Base-by-base conservation (phyloP, 257 asterid genomes). In the Ligustrum vulgare region DNA sequence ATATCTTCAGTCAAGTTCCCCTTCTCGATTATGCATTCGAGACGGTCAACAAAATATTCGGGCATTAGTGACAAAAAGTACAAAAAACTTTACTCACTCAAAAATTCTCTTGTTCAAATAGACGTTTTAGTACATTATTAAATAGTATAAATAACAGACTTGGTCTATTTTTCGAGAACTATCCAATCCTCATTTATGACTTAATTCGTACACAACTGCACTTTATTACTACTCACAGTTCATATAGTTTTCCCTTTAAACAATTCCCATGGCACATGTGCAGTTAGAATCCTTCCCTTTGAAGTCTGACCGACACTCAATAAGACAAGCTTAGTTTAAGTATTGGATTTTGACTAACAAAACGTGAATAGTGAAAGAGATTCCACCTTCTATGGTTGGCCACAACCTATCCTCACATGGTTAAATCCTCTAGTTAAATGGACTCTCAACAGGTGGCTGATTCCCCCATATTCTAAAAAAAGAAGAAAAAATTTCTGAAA, bases 221-320 rank as follows among this genome's bases (percentile, higher is more conserved):
- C 22, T 67, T 33, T 11, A 54, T 64, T 67, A 62, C 39, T 70
- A 31, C 73, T 15, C 62, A 39, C 62, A 20, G 64, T 41, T 4
- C 47, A 5, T 43, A 51, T 51, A 72, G 74, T 41, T 73, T 67
- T 74, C 63, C 18, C 6, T 37, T 2, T 67, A 64, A 72, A 41
- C 77, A 66, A 73, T 37, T 76, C 71, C 78, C 65, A 64, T 11
- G 15, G 75, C 79, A 73, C 89, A 80, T 85, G 87, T 79, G 80
- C 78, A 47, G 47, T 56, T 60, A 6, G 63, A 39, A 77, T 63
- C 58, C 79, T 74, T 51, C 31, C 39, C 47, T 39, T 6, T 35
- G 47, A 73, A 54, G 15, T 20, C 70, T 28, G 71, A 85, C 86
- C 84, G 83, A 85, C 88, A 68, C 49, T 74, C 69, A 23, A 71